phyloP scores from a whole-genome alignment of 2,329 filamentous ascomycete species.

The Xylaria sp. region DNA sequence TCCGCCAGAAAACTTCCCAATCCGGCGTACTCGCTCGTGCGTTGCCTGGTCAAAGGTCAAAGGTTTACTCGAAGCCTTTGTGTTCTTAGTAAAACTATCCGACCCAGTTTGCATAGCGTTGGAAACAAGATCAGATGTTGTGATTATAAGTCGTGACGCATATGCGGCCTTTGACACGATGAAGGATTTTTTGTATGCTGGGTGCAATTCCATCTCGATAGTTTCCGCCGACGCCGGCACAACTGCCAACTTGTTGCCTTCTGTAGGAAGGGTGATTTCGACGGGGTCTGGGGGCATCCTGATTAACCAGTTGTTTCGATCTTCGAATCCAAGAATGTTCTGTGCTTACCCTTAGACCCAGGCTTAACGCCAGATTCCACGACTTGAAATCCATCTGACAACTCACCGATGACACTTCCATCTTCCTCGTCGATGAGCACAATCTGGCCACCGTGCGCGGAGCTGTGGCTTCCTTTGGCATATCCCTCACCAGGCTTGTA shows the following conservation, averaged over 20 bases:
- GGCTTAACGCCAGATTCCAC: constrained; percentile 81
- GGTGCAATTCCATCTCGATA: constrained; percentile 81
- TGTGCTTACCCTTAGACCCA: constrained; percentile 84
- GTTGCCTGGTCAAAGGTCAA: constrained; percentile 89
- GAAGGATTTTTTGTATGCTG: constrained; percentile 88
- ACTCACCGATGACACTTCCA: constrained; percentile 91
- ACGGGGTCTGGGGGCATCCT: constrained; percentile 70
- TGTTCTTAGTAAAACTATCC: constrained; percentile 81
- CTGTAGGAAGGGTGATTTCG: constrained; percentile 77
- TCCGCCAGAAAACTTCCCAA: constrained; percentile 84
- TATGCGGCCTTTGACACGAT: constrained; percentile 87
- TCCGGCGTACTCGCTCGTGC: constrained; percentile 84
- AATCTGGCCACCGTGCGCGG: constrained; percentile 75
- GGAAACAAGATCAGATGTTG: constrained; percentile 81
- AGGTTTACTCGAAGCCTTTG: constrained; percentile 79
- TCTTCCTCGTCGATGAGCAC: constrained; percentile 96
- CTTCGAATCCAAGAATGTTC: background rate
- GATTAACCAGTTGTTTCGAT: constrained; percentile 27
- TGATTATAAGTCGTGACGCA: constrained; percentile 91
- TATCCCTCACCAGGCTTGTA: constrained; percentile 86
- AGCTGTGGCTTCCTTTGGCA: constrained; percentile 69
- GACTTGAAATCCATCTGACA: constrained; percentile 83
- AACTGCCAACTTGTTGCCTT: constrained; percentile 72
- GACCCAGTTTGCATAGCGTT: constrained; percentile 81
- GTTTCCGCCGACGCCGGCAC: constrained; percentile 75